Base-by-base conservation (phyloP, 1,284 basidiomycete genomes). In the Malassezia slooffiae region DNA sequence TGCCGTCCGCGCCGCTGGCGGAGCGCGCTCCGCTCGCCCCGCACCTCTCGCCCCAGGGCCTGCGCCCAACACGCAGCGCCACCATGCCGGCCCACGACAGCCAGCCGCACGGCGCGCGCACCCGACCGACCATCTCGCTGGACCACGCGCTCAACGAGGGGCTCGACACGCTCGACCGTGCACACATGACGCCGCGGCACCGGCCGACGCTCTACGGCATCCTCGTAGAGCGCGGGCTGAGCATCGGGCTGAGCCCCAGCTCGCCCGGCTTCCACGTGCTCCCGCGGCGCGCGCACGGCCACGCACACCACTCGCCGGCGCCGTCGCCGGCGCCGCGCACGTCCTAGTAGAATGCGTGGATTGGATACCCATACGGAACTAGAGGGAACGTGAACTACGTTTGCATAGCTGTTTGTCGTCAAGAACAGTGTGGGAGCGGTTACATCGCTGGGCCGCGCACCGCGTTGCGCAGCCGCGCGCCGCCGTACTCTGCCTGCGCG, bases 191-290 rank as follows among this genome's bases (percentile, higher is more conserved):
- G 3, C 33, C 39, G 5, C 24, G 21, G 28, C 33, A 24, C 29
- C 45, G 34, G 10, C 27, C 42, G 3, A 35, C 43, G 15, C 13
- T 45, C 34, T 38, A 50, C 45, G 32, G 30, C 7, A 48, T 48
- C 28, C 47, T 68, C 23, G 43, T 66, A 10, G 56, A 62, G 34
- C 59, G 64, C 20, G 65, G 65, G 4, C 44, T 68, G 5, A 57
- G 54, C 22, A 60, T 68, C 17, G 65, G 65, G 10, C 47, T 68
- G 26, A 57, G 56, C n/a, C 61, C 63, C 1, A 57, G 55, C 38
- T 64, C 61, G 22, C 65, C 65, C 1, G 65, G 65, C 1, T 68
- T 68, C 51, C 54, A 65, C 28, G 50, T 67, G 20, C 50, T 56
- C 35, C 48, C 57, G 11, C 51, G 54, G 7, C 24, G 6, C 6